Conservation (phyloP, 1,284 basidiomycete genomes). For the Tilletiopsis washingtonensis region DNA sequence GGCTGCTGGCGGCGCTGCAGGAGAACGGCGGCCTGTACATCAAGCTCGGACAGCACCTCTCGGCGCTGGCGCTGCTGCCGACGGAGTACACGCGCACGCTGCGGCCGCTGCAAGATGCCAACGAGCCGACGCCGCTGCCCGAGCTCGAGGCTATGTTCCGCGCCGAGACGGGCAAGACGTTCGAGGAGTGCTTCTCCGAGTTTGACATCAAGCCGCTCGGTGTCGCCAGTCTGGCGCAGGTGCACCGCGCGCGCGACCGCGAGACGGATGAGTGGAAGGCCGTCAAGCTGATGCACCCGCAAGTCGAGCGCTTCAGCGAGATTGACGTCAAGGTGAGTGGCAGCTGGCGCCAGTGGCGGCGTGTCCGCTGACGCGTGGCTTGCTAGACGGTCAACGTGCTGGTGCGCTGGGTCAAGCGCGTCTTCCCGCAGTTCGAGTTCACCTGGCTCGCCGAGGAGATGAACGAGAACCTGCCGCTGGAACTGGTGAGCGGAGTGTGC, state of each 20-base stretch:
- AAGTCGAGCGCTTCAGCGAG: constrained; percentile 82
- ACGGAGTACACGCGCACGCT: constrained; percentile 61
- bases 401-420: constrained; percentile 73
- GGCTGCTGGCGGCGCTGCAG: constrained; percentile 38
- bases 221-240: constrained; percentile 86
- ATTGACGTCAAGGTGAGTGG: constrained; percentile 69
- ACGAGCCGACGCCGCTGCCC: constrained; percentile 40
- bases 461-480: constrained; percentile 67
- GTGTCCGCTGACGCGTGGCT: constrained; percentile 8
- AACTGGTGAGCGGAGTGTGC: constrained; percentile 53
- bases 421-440: constrained; percentile 78
- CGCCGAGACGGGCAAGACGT: constrained; percentile 40
- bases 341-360: constrained; percentile 52
- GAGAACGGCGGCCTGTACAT: constrained; percentile 86
- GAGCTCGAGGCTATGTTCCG: constrained; percentile 45
- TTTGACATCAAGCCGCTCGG: constrained; percentile 88
- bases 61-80: constrained; percentile 63
- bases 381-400: constrained; percentile 51
- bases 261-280: constrained; percentile 59
- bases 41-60: constrained; percentile 62
- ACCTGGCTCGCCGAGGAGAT: constrained; percentile 63
- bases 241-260: constrained; percentile 73
- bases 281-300: constrained; percentile 94
- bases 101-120: constrained; percentile 53
- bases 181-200: constrained; percentile 53